phyloP scores from a whole-genome alignment of 2,329 filamentous ascomycete species.

The Clonostachys sp. region DNA sequence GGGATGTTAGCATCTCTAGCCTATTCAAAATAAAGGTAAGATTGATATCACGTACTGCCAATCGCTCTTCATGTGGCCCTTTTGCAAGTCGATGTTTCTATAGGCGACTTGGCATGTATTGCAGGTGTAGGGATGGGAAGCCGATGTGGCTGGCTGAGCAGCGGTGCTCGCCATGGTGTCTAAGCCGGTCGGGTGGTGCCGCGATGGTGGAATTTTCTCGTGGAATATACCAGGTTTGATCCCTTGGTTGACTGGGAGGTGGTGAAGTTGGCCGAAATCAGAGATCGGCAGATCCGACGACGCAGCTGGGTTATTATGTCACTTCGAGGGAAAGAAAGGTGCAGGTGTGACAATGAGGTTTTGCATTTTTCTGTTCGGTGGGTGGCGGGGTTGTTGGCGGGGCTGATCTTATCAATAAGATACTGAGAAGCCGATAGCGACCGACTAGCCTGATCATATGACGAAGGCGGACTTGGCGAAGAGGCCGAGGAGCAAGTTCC shows the following conservation, averaged over 20 bases:
- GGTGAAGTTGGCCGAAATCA: too few relatives aligned
- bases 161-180: conserved; percentile 39
- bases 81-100: conserved; percentile 86
- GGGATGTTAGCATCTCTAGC: background rate
- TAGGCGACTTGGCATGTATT: conserved; percentile 98
- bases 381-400: too few relatives aligned
- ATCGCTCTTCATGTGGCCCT: conserved; percentile 95
- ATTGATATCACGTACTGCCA: conserved; percentile 75
- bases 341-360: too few relatives aligned
- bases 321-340: too few relatives aligned
- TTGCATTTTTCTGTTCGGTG: too few relatives aligned
- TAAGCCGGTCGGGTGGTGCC: background rate
- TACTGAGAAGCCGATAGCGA: too few relatives aligned
- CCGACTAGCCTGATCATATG: too few relatives aligned
- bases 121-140: conserved; percentile 89
- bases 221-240: background rate
- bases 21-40: background rate
- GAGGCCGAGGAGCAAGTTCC: too few relatives aligned
- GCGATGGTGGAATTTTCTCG: background rate
- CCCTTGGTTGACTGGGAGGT: background rate
- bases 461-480: too few relatives aligned
- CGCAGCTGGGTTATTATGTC: too few relatives aligned
- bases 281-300: too few relatives aligned
- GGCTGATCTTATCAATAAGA: too few relatives aligned
- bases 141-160: conserved; percentile 20